Evolutionary conservation across 2,329 filamentous ascomycete species (phyloP).

Genomic region (Talaromyces piceae): DNA sequence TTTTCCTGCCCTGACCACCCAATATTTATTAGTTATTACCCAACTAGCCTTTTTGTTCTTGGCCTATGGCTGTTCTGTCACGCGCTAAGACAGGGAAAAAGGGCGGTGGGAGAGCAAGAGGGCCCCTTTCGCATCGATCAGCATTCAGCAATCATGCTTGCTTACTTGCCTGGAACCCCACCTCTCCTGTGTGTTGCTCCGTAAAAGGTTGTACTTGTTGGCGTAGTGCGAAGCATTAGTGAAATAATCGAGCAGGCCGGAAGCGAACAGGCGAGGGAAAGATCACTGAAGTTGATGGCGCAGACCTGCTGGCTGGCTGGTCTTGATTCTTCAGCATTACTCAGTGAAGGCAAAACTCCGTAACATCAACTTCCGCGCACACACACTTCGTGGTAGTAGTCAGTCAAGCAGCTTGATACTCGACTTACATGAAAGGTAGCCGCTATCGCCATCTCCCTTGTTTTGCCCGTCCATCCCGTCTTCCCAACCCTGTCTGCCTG

Average conservation of each 20-base stretch:
- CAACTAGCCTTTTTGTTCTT: not conserved
- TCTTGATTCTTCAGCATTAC: too few relatives aligned
- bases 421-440: not conserved
- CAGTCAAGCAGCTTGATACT: too few relatives aligned
- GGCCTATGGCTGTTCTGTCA: not conserved
- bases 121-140: not conserved
- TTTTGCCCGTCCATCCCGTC: too few relatives aligned
- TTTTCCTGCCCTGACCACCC: too few relatives aligned
- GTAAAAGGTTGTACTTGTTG: not conserved
- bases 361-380: too few relatives aligned
- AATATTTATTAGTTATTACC: too few relatives aligned
- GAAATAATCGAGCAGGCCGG: too few relatives aligned
- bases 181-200: not conserved
- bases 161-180: not conserved
- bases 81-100: not conserved
- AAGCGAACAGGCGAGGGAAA: not conserved
- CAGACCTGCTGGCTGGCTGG: not conserved
- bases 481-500: not conserved
- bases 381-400: too few relatives aligned
- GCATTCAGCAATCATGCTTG: not conserved
- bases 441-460: not conserved
- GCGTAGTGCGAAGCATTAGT: not conserved
- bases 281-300: too few relatives aligned
- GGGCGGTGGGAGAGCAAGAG: not conserved
- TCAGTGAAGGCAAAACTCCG: not conserved